Evolutionary conservation across 305 asterid genomes (phyloP), one percentile per base, ranked within the genome.

Genomic region (Rubia peregrina): DNA sequence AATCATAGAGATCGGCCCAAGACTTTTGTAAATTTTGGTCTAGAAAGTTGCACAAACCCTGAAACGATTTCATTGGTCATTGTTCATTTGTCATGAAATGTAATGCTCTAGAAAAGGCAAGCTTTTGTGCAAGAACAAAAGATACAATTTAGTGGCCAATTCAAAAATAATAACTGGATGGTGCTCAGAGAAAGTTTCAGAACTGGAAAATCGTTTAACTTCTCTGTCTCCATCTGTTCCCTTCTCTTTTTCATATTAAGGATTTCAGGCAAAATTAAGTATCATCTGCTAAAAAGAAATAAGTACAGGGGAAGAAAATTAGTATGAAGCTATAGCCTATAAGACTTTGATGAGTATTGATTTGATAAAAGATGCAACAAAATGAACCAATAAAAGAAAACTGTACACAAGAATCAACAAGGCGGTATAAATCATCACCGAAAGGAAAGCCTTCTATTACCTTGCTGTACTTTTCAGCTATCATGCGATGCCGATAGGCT

Each of bases 401-500:
- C 8, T 57, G 24, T 10, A 65, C 1, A 41, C n/a, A 26, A 4
- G 24, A 30, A 38, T 5, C 5, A 55, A 44, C 6, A 41, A 46
- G 40, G 61, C 40, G 9, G 44, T 16, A 61, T 22, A 17, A 62
- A 10, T 3, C 16, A 44, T 5, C 42, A 51, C 2, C 0, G 6
- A 61, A 68, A 38, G n/a, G 11, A 42, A 53, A 61, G 8, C 36
- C 30, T 9, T 67, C 9, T n/a, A 24, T 67, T 80, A 89, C 97
- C 98, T 90, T 86, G 73, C 74, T 80, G 85, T 91, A 94, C 85
- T 85, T 89, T 53, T 88, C 85, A 77, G 89, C 92, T 69, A 88
- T 78, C 48, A 75, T 60, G 0, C 96, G 92, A 77, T 84, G 89
- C 24, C 96, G 88, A 76, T 94, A 91, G 9, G 96, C 93, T 85